Base-by-base conservation (phyloP, 768 basidiomycete species). In the Panus rudis region DNA sequence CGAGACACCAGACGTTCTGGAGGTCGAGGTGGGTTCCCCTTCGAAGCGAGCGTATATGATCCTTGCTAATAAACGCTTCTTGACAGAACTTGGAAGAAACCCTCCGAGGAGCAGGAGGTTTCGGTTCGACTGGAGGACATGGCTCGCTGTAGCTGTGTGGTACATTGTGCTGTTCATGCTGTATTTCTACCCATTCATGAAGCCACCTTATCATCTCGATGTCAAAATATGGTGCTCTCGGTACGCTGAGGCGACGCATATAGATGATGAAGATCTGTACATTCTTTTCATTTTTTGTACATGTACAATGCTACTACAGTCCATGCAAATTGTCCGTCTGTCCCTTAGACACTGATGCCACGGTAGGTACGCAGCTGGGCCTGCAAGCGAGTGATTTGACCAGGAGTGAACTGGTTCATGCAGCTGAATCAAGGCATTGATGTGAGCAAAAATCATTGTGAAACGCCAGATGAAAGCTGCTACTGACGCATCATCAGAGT, bases 121-220 rank as follows among this genome's bases (percentile, higher is more conserved):
- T 96, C 52, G 96, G 96, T 0, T 97, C 93, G 4, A 98, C 94
- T 3, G 94, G 94, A 10, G 93, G 92, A 8, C 84, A 91, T 57
- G 64, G 48, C 6, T 57, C 67, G n/a, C 61, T 85, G 25, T 66
- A 52, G 52, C 20, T 27, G 16, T 12, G 16, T n/a, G n/a, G n/a
- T n/a, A n/a, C n/a, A n/a, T 35, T 7, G n/a, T 31, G 21, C 14
- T 20, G 35, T 20, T 13, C 30, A 31, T 37, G 35, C 35, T 13
- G 40, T 30, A 41, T 27, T 20, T 30, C 27, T 41, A 13, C 21
- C 38, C 40, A n/a, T n/a, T 41, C 20, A 13, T 31, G 12, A 10
- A 6, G 6, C 23, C 32, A 17, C 17, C 6, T 12, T 30, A 17
- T 41, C 6, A 40, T 10, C 35, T 8, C 10, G 35, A 37, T 20